Evolutionary conservation across 768 basidiomycete species (phyloP), one percentile per base, ranked within the genome.

Genomic region (Russula olivacea): DNA sequence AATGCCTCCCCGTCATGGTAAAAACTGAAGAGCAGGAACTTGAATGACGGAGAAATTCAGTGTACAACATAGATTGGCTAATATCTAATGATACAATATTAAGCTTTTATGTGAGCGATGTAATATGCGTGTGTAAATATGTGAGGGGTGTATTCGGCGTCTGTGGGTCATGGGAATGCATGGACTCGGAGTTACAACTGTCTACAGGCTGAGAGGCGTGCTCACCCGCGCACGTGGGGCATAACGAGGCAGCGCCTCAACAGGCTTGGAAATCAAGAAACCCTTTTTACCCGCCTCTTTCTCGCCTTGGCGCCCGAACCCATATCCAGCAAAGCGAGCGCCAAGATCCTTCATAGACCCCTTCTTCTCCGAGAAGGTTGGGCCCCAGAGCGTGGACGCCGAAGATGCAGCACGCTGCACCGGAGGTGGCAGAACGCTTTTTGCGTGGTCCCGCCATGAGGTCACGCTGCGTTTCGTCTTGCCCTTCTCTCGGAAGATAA

Each of bases 301-400:
- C 74, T 91, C 87, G 4, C 84, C 89, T 68, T 88, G 87, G 63
- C 85, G 79, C 43, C 90, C 89, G 68, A 93, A 93, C n/a, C 90
- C 89, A 65, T 84, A 82, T 12, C 86, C 83, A 56, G 78, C 75
- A 52, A 61, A 68, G 2, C 59, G 58, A 30, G 43, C 61, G n/a
- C 40, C 40, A 7, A 32, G 45, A 2, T 41, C 50, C 4, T 61
- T 58, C 25, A 61, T 10, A 50, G 28, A 2, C 11, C 64, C 47
- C 58, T 65, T 64, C 53, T 65, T 65, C 54, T 65, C 61, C 2
- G 60, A 57, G 51, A 30, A 34, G 4, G 23, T n/a, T 19, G 40
- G 6, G 12, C 59, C 60, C 25, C 47, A 59, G 11, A 66, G 61
- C 17, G 67, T 64, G 17, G 61, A 63, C 11, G 61, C 65, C 8